Percentiles rank a stretch among this genome's conserved stretches.
Conservation (phyloP, 495 filamentous ascomycete genomes). For the Neurospora hispaniola region DNA sequence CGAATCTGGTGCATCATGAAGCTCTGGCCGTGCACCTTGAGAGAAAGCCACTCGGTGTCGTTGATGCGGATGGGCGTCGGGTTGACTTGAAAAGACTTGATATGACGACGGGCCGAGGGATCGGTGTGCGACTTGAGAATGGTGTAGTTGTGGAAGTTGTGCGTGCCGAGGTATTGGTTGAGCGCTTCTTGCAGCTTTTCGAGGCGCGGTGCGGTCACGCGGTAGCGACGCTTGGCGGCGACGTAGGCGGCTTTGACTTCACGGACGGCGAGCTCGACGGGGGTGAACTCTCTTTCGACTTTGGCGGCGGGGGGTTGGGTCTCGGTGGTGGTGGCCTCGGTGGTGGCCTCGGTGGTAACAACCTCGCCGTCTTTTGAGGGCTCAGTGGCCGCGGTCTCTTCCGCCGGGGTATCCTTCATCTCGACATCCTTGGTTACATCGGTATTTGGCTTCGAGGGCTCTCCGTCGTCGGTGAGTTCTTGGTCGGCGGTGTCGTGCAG, state of each 20-base stretch:
- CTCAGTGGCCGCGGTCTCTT: neutral
- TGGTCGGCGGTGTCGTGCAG: constrained; percentile 27
- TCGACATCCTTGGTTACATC: constrained; percentile 5
- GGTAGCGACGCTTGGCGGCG: constrained; percentile 67
- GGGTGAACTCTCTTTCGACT: constrained; percentile 21
- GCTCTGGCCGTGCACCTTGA: constrained; percentile 92
- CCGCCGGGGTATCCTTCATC: constrained; percentile 4
- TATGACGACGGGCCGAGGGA: constrained; percentile 72
- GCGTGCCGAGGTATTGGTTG: constrained; percentile 62
- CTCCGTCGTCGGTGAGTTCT: constrained; percentile 13
- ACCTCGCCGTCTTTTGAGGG: neutral
- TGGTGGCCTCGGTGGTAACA: constrained; percentile 1
- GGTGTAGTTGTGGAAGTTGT: constrained; percentile 94
- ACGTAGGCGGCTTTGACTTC: constrained; percentile 69
- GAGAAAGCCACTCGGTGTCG: constrained; percentile 86
- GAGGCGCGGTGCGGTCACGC: constrained; percentile 60
- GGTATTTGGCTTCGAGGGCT: constrained; percentile 1
- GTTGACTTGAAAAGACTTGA: constrained; percentile 75
- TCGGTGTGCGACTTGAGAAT: constrained; percentile 73
- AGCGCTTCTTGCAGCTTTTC: constrained; percentile 62
- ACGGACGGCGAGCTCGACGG: constrained; percentile 55
- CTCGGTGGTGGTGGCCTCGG: neutral
- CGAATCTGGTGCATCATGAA: constrained; percentile 99
- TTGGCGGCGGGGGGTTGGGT: constrained; percentile 2
- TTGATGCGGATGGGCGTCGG: constrained; percentile 67